Evolutionary conservation across 2,329 filamentous ascomycete species (phyloP), one percentile per base, ranked within the genome.

Genomic region (Lachnellula hyalina): DNA sequence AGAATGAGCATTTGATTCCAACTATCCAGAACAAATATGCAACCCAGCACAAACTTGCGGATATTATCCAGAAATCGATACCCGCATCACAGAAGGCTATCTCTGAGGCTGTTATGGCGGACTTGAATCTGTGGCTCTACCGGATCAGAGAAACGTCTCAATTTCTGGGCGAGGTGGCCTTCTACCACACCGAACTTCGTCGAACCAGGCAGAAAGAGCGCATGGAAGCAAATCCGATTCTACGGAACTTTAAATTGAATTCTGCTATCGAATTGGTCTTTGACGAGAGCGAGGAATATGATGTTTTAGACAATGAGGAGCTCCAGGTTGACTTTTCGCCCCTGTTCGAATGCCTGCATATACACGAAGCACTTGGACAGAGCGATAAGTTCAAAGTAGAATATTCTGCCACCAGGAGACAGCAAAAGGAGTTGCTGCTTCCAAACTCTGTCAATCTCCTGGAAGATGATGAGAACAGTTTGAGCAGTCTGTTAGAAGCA

Each of bases 61-160:
- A 95, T 68, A 84, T 96, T 75, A 97, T 99, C 61, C 93, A 96
- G 70, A 91, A 90, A 64, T 97, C 93, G 0, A 93, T 97, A 34
- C 94, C 94, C 1, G 85, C 89, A 3, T 96, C 91, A 1, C 91
- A 96, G 67, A 91, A 90, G 66, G 85, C 90, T 49, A 96, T 99
- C 54, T 93, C 93, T 4, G 93, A 97, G 72, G 91, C 92, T 14
- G 94, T 99, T 62, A 97, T 97, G 90, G 88, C 84, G 2, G 94
- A 99, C 72, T 74, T 99, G 53, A 97, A 97, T 68, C 96, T 91
- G 0, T 99, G 94, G 94, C 78, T 99, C 9, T 99, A 88, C 67
- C 86, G 90, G 21, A 96, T 99, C 60, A 85, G 94, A 65, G 94
- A 99, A 71, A 96, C 91, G 17, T 96, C 94, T 1, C 93, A 96